Evolutionary conservation across 2,329 filamentous ascomycete genomes (phyloP).

Genomic region (Diaporthe nobilis): DNA sequence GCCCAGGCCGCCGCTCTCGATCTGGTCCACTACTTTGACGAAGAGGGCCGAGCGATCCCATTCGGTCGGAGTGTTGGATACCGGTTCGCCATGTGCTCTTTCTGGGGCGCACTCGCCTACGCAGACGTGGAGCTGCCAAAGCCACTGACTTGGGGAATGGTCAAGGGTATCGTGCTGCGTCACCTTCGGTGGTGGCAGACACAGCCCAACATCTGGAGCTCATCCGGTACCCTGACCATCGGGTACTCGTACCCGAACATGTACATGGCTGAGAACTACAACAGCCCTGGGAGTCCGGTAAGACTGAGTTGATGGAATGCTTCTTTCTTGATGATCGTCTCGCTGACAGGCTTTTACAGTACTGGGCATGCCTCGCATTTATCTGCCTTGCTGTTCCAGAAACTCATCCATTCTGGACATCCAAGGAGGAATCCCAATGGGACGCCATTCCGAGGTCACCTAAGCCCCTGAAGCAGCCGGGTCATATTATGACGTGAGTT

Average conservation of each 20-base stretch:
- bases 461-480: constrained; percentile 75
- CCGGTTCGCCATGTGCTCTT: constrained; percentile 87
- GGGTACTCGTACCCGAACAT: constrained; percentile 86
- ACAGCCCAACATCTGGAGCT: constrained; percentile 80
- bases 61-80: constrained; percentile 86
- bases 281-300: constrained; percentile 77
- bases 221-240: constrained; percentile 80
- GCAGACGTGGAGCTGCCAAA: constrained; percentile 80
- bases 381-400: constrained; percentile 79
- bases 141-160: constrained; percentile 82
- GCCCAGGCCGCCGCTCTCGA: constrained; percentile 78
- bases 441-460: constrained; percentile 66
- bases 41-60: constrained; percentile 79
- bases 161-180: constrained; percentile 81
- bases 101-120: constrained; percentile 84
- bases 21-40: constrained; percentile 82
- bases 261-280: constrained; percentile 86
- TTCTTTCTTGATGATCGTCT: background rate
- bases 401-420: constrained; percentile 82
- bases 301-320: constrained; percentile 43
- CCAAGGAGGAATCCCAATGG: constrained; percentile 73
- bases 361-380: constrained; percentile 86
- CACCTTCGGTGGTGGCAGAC: constrained; percentile 86
- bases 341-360: constrained; percentile 57
- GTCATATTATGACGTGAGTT: constrained; percentile 75